Conservation (phyloP, 2,329 filamentous ascomycete species). For the Mycogone perniciosa region DNA sequence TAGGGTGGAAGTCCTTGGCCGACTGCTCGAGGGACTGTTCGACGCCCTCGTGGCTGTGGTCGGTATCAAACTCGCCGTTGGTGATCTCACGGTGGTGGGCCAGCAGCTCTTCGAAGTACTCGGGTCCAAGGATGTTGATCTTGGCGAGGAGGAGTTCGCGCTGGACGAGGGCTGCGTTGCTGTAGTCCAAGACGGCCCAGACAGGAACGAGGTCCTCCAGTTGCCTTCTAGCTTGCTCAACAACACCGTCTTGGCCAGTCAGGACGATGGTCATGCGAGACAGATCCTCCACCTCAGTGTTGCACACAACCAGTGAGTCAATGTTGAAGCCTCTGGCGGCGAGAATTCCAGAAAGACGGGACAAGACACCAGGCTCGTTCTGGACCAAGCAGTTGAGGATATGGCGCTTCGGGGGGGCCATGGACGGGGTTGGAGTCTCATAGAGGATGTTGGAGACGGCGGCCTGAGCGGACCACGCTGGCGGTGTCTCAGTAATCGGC, state of each 20-base stretch:
- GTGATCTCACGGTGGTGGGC: slow-evolving; percentile 90
- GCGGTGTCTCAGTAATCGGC: slow-evolving; percentile 68
- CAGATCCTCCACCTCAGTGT: slow-evolving; percentile 92
- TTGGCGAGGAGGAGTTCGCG: slow-evolving; percentile 92
- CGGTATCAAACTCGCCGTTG: slow-evolving; percentile 38
- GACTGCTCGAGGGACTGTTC: slow-evolving; percentile 39
- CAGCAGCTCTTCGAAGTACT: slow-evolving; percentile 96
- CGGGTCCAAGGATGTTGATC: slow-evolving; percentile 90
- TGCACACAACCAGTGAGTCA: slow-evolving; percentile 94
- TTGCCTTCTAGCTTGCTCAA: slow-evolving; percentile 93
- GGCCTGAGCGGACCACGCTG: slow-evolving; percentile 82
- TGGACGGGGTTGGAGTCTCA: slow-evolving; percentile 84
- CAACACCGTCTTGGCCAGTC: slow-evolving; percentile 90
- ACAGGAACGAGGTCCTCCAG: slow-evolving; percentile 95
- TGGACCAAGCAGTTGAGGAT: slow-evolving; percentile 97
- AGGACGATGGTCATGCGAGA: slow-evolving; percentile 99
- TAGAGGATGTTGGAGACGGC: slow-evolving; percentile 98
- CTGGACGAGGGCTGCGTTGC: slow-evolving; percentile 84
- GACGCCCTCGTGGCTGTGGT: slow-evolving; percentile 34
- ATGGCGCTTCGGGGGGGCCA: slow-evolving; percentile 83
- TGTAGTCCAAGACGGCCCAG: slow-evolving; percentile 98
- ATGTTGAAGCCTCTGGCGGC: slow-evolving; percentile 98
- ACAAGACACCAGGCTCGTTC: slow-evolving; percentile 96
- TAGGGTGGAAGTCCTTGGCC: slow-evolving; percentile 77
- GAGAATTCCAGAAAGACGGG: slow-evolving; percentile 90